Base-by-base conservation (phyloP, 1,284 basidiomycete genomes). In the Malassezia dermatis region DNA sequence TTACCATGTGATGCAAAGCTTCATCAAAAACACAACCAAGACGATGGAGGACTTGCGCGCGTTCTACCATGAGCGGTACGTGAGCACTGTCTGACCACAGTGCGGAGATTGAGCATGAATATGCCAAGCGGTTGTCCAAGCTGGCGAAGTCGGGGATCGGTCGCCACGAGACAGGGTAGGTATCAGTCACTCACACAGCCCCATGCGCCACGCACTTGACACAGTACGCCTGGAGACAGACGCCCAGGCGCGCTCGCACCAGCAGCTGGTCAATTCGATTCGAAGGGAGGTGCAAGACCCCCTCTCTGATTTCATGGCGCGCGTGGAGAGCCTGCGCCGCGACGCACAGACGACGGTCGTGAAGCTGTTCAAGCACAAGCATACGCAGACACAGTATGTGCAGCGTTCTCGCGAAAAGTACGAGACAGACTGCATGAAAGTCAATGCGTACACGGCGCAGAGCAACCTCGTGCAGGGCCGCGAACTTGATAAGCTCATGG, bases 401-500 rank as follows among this genome's bases (percentile, higher is more conserved):
- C 58, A 64, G 60, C 66, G 80, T 76, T 88, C 93, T 1, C 83
- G 88, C 60, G 89, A 94, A 73, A 88, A 90, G 72, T 98, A 96
- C 77, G 89, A 95, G 75, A 80, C 81, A 51, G 90, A 96, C 71
- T 95, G 91, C 75, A 80, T 94, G 59, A 84, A 86, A 59, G 91
- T 96, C 80, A 96, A 96, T 75, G 86, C 88, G 8, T 91, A 87
- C 75, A 93, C 90, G 3, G 93, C 93, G 1, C 90, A 95, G 76
- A 83, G 85, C 49, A 86, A 87, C 6, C 81, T 98, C 10, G 85
- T 90, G 19, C 93, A 98, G 76, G 94, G 93, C 31, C 85, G 84
- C 63, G 93, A 96, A 61, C 80, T 93, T 28, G 94, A 99, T 65
- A 91, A 89, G 78, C 83, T 94, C 35, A 82, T 84, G 46, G 71